Percentiles rank a stretch among this genome's conserved stretches.
Conservation (phyloP, 345 rosid genomes). For the Sonneratia caseolaris region DNA sequence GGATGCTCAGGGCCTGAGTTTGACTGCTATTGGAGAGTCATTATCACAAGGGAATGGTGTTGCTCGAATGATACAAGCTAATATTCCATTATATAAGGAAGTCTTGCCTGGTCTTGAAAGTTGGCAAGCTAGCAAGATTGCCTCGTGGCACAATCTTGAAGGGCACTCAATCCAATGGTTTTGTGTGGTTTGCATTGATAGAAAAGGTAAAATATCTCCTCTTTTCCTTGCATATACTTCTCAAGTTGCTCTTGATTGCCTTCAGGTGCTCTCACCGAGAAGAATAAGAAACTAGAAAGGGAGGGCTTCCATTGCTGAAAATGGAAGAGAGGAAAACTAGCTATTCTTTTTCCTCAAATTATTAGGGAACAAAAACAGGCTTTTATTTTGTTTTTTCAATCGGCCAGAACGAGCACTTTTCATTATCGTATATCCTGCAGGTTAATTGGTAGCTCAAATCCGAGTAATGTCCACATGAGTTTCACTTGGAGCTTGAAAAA, state of each 20-base stretch:
- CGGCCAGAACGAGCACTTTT: neutral
- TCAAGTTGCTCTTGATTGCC: neutral
- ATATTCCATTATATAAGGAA: conserved; percentile 56
- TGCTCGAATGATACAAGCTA: conserved; percentile 55
- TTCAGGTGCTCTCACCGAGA: neutral
- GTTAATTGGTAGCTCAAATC: too few relatives aligned
- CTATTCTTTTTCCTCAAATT: neutral
- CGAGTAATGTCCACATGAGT: too few relatives aligned
- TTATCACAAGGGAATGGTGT: conserved; percentile 53
- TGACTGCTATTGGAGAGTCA: conserved; percentile 30
- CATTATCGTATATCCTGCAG: too few relatives aligned
- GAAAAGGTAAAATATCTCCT: conserved; percentile 46
- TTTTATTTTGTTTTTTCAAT: too few relatives aligned
- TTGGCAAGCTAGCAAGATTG: conserved; percentile 86
- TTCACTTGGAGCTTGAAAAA: neutral
- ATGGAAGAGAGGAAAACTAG: neutral
- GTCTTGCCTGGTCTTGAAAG: conserved; percentile 76
- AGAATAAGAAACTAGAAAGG: neutral
- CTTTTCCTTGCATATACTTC: neutral
- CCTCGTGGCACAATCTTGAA: conserved; percentile 82
- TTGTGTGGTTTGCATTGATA: conserved; percentile 74
- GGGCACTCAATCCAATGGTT: conserved; percentile 92
- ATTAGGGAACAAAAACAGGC: too few relatives aligned
- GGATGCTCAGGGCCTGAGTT: conserved; percentile 33
- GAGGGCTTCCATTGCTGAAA: neutral